Evolutionary conservation across 2,329 filamentous ascomycete genomes (phyloP), one percentile per base, ranked within the genome.

Genomic region (Colletotrichum godetiae): DNA sequence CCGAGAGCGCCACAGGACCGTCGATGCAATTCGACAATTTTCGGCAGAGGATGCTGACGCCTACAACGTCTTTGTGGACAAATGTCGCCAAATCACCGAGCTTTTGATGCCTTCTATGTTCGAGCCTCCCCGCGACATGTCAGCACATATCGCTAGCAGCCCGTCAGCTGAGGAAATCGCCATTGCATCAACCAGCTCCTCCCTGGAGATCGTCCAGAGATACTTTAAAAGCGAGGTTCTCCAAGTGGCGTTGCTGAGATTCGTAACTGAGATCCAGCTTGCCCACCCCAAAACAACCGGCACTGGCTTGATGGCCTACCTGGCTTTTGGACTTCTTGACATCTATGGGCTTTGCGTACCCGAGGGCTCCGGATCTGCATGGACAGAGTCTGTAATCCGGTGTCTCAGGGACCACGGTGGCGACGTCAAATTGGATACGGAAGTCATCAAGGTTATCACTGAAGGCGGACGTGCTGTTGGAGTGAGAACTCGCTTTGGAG

Each of bases 41-140:
- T 57, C 55, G 31, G 11, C 29, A 29, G 15, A 57, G 19, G 29
- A 57, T 5, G 55, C 55, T 27, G 55, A 57, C 15, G 29, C 29
- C 3, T 67, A 67, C 5, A 15, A 67, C 11, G 19, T 19, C 5
- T 59, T 67, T 55, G 35, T 67, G n/a, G 53, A 42, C 13, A 46
- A 15, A 5, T 46, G 33, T 27, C 35, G 53, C 4, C 37, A 59
- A 37, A 59, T 67, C 35, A 67, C 63, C 22, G 53, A 67, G n/a
- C 63, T 67, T 11, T 19, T 67, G 31, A 67, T 67, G n/a, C 63
- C 63, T 5, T 59, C 53, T 4, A 67, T 67, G 63, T 59, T 59
- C 24, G 63, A 67, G 24, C 53, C 53, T 13, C 63, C 53, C 15
- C 31, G 35, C 15, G 35, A 67, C 33, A 33, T n/a, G n/a, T 67